A percentile compares a stretch with the other conserved stretches of the same genome.
Conservation (phyloP, 352 stramenopile species). For the Phytophthora litchii region DNA sequence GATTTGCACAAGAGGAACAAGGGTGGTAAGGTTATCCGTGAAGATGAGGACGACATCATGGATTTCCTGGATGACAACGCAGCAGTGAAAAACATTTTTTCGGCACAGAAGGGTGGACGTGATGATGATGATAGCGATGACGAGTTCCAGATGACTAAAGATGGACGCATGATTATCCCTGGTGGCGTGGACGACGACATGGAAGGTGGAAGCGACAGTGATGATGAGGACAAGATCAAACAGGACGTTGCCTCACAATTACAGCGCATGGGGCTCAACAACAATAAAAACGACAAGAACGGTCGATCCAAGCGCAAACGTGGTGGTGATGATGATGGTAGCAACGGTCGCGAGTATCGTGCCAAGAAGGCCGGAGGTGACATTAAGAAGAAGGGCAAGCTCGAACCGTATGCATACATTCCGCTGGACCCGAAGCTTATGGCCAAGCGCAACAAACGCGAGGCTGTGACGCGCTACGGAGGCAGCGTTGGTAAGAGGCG, state of each 20-base stretch:
- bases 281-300: slow-evolving; percentile 43
- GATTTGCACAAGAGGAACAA: slow-evolving; percentile 76
- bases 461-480: slow-evolving; percentile 78
- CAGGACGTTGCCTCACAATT: slow-evolving; percentile 82
- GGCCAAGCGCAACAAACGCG: slow-evolving; percentile 89
- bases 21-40: slow-evolving; percentile 80
- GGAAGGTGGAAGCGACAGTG: slow-evolving; percentile 49
- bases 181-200: slow-evolving; percentile 60
- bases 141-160: slow-evolving; percentile 92
- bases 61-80: slow-evolving; percentile 93
- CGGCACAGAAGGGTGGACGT: slow-evolving; percentile 27
- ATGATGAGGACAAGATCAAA: slow-evolving; percentile 86
- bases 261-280: slow-evolving; percentile 82
- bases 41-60: slow-evolving; percentile 89
- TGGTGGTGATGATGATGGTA: slow-evolving; percentile 56
- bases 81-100: slow-evolving; percentile 89
- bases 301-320: slow-evolving; percentile 59
- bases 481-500: slow-evolving; percentile 81
- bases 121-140: slow-evolving; percentile 70
- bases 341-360: slow-evolving; percentile 91
- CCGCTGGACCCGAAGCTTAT: slow-evolving; percentile 96
- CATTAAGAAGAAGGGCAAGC: slow-evolving; percentile 97
- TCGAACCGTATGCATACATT: slow-evolving; percentile 98
- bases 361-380: slow-evolving; percentile 96
- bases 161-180: slow-evolving; percentile 89